Base-by-base conservation (phyloP, 192 early-diverging fungal genomes). In the Phlyctochytrium planicorne region DNA sequence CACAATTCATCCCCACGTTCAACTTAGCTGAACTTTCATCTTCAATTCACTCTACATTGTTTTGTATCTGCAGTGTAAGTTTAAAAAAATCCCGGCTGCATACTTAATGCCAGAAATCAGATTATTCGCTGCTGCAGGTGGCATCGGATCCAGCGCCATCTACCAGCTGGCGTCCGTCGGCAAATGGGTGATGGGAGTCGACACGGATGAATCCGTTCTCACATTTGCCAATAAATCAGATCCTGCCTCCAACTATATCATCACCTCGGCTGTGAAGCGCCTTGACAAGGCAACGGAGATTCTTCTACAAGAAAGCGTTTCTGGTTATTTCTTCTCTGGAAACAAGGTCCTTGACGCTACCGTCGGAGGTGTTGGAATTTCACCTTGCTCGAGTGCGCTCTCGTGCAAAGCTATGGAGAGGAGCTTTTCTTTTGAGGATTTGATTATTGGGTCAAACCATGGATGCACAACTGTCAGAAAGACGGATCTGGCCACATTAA, bases 101-200 rank as follows among this genome's bases (percentile, higher is more conserved):
- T 60, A 24, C 30, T 64, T 68, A 61, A 24, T 74, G 16, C 30
- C 47, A 1, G 24, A 27, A 1, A 68, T 61, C 34, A 63, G 65
- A 10, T 52, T 76, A 2, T 76, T 76, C 64, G 69, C 62, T 3
- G 69, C 74, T 36, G 74, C 69, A 1, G 74, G 69, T 23, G 20
- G 2, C 12, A 34, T 70, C 37, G 74, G 74, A 24, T 67, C 64
- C 4, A 34, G 27, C 3, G 69, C 62, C 3, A 76, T 76, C 30
- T 35, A 3, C 30, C 66, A 62, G 29, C 68, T 68, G 1, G 74
- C 74, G 14, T 36, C 33, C 20, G 31, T 59, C 4, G 24, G 33
- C n/a, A 52, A 34, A 2, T 76, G 66, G 60, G 74, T 71, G 2
- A 76, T 76, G n/a, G 74, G 74, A 16, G 74, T 76, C 2, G 74